Evolutionary conservation across 2,329 filamentous ascomycete genomes (phyloP).

Genomic region (Aureobasidium subglaciale): DNA sequence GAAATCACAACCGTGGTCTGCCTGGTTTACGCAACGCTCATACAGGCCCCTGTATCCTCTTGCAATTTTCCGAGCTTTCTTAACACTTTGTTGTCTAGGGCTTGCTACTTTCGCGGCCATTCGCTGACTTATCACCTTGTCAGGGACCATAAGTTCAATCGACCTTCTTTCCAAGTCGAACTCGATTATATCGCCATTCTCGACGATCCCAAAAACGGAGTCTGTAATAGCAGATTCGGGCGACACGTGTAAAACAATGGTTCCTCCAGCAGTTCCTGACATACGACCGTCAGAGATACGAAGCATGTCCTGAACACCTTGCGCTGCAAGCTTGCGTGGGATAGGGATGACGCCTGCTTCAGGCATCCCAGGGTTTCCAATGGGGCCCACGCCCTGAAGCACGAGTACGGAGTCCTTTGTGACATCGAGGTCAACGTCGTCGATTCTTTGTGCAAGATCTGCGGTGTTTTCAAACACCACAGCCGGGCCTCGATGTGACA

Average conservation of each 20-base stretch:
- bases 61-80: constrained; percentile 25
- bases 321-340: constrained; percentile 40
- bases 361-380: constrained; percentile 48
- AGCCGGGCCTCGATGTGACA: constrained; percentile 39
- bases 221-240: constrained; percentile 44
- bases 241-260: constrained; percentile 47
- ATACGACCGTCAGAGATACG: constrained; percentile 49
- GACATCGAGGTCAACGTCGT: constrained; percentile 38
- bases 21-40: constrained; percentile 53
- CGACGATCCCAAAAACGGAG: constrained; percentile 43
- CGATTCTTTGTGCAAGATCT: constrained; percentile 41
- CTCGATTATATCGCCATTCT: constrained; percentile 42
- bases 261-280: constrained; percentile 50
- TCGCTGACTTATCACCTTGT: constrained; percentile 35
- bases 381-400: constrained; percentile 43
- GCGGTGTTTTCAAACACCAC: constrained; percentile 43
- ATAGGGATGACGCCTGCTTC: constrained; percentile 47
- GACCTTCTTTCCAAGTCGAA: constrained; percentile 38
- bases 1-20: constrained; percentile 54
- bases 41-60: constrained; percentile 56
- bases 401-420: constrained; percentile 41
- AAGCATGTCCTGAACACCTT: constrained; percentile 47
- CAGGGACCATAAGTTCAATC: constrained; percentile 36
- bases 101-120: constrained; percentile 20
- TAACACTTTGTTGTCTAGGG: constrained; percentile 15